A percentile compares a stretch with the other conserved stretches of the same genome.
Conservation (phyloP, 2,329 filamentous ascomycete genomes). For the Ophiocordyceps camponoti-saundersi region DNA sequence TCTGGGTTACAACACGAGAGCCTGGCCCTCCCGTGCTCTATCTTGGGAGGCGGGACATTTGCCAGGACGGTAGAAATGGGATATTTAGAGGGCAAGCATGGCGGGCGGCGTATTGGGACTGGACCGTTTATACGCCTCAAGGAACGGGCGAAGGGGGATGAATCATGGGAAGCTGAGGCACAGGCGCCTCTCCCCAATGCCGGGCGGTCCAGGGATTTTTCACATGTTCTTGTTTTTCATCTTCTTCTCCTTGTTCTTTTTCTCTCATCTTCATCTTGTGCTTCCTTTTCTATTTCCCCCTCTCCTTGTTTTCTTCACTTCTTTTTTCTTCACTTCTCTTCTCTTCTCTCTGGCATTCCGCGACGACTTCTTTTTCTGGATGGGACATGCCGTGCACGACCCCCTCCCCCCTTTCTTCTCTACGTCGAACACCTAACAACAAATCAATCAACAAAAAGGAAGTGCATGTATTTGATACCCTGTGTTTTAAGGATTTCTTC, state of each 20-base stretch:
- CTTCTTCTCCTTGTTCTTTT: not conserved
- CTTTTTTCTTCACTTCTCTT: not conserved
- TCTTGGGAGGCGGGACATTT: not conserved
- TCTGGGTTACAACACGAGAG: no score
- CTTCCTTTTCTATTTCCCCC: not conserved
- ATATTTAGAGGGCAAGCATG: slow-evolving; percentile 8
- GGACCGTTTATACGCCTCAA: not conserved
- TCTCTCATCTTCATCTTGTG: not conserved
- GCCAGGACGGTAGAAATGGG: not conserved
- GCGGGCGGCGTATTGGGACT: slow-evolving; percentile 11
- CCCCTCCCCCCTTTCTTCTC: not conserved
- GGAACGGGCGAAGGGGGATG: not conserved
- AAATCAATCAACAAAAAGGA: no score
- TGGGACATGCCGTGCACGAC: slow-evolving; percentile 2
- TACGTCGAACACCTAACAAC: no score
- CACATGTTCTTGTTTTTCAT: not conserved
- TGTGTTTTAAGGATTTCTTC: no score
- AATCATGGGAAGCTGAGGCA: not conserved
- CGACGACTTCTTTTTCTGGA: slow-evolving; percentile 2
- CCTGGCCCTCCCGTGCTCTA: not conserved
- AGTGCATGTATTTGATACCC: slow-evolving; percentile 8
- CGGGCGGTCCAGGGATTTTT: not conserved
- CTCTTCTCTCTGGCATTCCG: not conserved
- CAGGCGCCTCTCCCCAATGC: not conserved
- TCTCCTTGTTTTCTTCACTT: not conserved